A percentile compares a stretch with the other conserved stretches of the same genome.
Evolutionary conservation across 805 yeast species (phyloP).

Genomic region (Henningerozyma blattae): DNA sequence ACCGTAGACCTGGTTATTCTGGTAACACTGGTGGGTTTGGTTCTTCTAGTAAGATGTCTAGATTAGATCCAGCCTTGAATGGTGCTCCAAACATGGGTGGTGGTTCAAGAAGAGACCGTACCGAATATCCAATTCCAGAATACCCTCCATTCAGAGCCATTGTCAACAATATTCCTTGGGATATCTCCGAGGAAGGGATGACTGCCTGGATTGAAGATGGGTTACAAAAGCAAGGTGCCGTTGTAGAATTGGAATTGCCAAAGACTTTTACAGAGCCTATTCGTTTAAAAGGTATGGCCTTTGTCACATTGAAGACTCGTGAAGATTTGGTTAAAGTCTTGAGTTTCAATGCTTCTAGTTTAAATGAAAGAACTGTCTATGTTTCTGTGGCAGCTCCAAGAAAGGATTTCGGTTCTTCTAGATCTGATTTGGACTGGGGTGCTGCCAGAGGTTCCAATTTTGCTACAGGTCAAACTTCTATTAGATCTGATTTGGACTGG

Average conservation of each 20-base stretch:
- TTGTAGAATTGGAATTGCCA: conserved; percentile 61
- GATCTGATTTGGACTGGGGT: conserved; percentile 33
- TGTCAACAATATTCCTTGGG: conserved; percentile 78
- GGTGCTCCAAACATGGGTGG: conserved; percentile 18
- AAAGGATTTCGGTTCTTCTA: conserved; percentile 22
- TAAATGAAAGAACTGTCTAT: conserved; percentile 59
- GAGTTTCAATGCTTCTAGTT: conserved; percentile 53
- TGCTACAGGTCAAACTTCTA: conserved; percentile 24
- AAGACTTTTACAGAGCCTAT: conserved; percentile 49
- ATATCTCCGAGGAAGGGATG: conserved; percentile 53
- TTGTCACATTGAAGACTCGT: conserved; percentile 67
- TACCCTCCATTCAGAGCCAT: conserved; percentile 88
- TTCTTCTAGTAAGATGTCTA: conserved; percentile 10
- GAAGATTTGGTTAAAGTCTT: conserved; percentile 69
- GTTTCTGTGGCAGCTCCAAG: conserved; percentile 72
- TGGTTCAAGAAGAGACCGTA: conserved; percentile 28
- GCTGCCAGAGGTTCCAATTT: conserved; percentile 26
- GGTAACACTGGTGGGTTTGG: conserved; percentile 20
- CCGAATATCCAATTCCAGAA: conserved; percentile 79
- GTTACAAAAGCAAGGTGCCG: conserved; percentile 38
- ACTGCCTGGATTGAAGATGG: conserved; percentile 48
- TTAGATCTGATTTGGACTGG: conserved; percentile 33
- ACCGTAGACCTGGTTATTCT: conserved; percentile 5
- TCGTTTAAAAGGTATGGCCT: conserved; percentile 77
- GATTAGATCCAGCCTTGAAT: conserved; percentile 29